These are phyloP conservation scores for Trichoderma aggressivum DNA, from an alignment of 2,329 filamentous ascomycete genomes.

Conservation along the genomic window DNA sequence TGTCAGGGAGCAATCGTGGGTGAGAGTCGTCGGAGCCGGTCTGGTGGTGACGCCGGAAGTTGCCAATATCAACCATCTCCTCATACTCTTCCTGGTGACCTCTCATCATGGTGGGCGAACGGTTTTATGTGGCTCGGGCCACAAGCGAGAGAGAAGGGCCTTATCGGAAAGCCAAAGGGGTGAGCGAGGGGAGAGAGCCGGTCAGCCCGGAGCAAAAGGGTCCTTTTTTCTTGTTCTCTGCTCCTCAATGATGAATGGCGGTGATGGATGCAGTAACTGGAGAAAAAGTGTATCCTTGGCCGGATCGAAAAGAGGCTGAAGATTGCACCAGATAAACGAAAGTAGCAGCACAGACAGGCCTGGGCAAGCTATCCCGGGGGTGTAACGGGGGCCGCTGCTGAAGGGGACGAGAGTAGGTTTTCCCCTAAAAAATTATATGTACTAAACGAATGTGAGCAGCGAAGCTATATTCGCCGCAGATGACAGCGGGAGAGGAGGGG, in stretches of 20 bases:
- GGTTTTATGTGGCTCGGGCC: conserved; percentile 10
- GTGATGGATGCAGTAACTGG: not conserved
- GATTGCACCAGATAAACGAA: conserved; percentile 14
- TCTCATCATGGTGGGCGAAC: conserved; percentile 22
- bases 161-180: not conserved
- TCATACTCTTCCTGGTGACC: conserved; percentile 23
- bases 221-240: not conserved
- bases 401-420: not conserved
- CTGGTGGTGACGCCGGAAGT: conserved; percentile 19
- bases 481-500: not conserved
- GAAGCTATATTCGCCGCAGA: conserved; percentile 8
- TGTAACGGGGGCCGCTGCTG: not conserved
- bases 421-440: not conserved
- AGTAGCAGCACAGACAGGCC: not conserved
- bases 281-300: not conserved
- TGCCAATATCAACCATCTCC: conserved; percentile 23
- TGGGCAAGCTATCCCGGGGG: not conserved
- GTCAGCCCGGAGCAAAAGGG: not conserved
- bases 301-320: not conserved
- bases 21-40: conserved; percentile 18
- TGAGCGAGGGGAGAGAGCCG: conserved; percentile 7
- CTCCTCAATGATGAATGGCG: conserved; percentile 1
- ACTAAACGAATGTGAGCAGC: conserved; percentile 18
- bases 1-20: conserved; percentile 8
- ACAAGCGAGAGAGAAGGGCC: conserved; percentile 10